These are phyloP conservation scores for Neurospora sublineolata DNA, from an alignment of 495 filamentous ascomycete genomes.

Conservation along the genomic window DNA sequence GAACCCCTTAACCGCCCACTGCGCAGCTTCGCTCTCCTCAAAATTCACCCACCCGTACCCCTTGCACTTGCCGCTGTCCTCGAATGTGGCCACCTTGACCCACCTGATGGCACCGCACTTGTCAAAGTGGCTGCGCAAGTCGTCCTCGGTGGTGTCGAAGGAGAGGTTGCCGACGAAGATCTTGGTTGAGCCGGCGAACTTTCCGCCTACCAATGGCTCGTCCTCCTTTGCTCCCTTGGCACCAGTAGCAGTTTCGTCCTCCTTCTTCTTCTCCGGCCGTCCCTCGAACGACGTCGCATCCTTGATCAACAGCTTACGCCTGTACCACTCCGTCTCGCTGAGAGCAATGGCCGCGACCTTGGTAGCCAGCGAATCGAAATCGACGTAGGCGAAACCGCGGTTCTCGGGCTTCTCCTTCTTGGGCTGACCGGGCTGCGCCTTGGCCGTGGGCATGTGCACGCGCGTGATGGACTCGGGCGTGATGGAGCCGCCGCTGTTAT, in stretches of 20 bases:
- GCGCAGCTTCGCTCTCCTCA: slow-evolving; percentile 59
- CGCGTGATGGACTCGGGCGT: slow-evolving; percentile 62
- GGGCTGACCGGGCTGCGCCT: slow-evolving; percentile 13
- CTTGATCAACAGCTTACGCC: slow-evolving; percentile 83
- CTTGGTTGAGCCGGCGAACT: slow-evolving; percentile 42
- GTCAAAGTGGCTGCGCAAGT: slow-evolving; percentile 63
- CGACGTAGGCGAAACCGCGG: slow-evolving; percentile 91
- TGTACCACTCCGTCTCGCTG: slow-evolving; percentile 63
- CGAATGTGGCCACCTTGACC: slow-evolving; percentile 84
- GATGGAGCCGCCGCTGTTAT: slow-evolving; percentile 50
- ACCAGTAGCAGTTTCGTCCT: slow-evolving; percentile 11
- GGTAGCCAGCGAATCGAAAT: slow-evolving; percentile 62
- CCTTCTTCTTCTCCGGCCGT: slow-evolving; percentile 41
- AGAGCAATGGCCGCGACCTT: slow-evolving; percentile 61
- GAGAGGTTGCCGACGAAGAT: slow-evolving; percentile 88
- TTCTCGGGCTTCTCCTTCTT: slow-evolving; percentile 37
- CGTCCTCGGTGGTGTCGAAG: slow-evolving; percentile 75
- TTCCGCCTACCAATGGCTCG: slow-evolving; percentile 9
- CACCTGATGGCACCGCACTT: slow-evolving; percentile 71
- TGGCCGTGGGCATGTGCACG: slow-evolving; percentile 60
- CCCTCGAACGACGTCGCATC: slow-evolving; percentile 76
- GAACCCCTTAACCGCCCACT: slow-evolving; percentile 73
- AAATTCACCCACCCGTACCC: slow-evolving; percentile 94
- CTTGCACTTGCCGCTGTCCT: slow-evolving; percentile 95
- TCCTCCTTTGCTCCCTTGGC: slow-evolving; percentile 15